phyloP scores from a whole-genome alignment of 2,329 filamentous ascomycete genomes.

The Colletotrichum gigasporum region DNA sequence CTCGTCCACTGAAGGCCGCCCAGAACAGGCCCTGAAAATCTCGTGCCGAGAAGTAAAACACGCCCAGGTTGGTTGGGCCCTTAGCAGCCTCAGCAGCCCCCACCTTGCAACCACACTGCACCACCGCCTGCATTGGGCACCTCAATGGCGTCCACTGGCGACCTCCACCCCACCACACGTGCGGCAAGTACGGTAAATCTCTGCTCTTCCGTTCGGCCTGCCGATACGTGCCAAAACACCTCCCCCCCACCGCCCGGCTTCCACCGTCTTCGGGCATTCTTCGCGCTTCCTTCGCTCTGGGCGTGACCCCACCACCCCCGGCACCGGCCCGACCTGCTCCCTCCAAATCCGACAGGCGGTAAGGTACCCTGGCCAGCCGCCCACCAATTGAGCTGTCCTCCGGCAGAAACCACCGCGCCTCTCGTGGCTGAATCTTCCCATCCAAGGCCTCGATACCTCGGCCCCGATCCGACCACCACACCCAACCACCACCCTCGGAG shows the following conservation, averaged over 20 bases:
- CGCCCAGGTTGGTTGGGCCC: too few relatives aligned
- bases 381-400: conserved; percentile 4
- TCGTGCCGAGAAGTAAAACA: too few relatives aligned
- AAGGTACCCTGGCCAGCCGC: not conserved
- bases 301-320: not conserved
- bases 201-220: not conserved
- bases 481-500: not conserved
- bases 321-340: conserved; percentile 8
- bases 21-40: too few relatives aligned
- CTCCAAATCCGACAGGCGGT: conserved; percentile 14
- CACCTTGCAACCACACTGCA: too few relatives aligned
- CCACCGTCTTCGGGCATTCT: conserved; percentile 8
- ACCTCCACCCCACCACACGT: conserved; percentile 7
- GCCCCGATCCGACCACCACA: not conserved
- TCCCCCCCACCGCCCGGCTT: not conserved
- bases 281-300: not conserved
- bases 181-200: conserved; percentile 10
- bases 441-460: conserved; percentile 4
- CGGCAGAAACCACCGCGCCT: conserved; percentile 21
- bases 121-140: too few relatives aligned
- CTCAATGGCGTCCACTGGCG: too few relatives aligned
- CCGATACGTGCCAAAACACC: conserved; percentile 4
- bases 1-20: not conserved
- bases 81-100: too few relatives aligned
- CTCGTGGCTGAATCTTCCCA: not conserved